Base-by-base conservation (phyloP, 345 rosid genomes). In the Eucalyptus lansdowneana region DNA sequence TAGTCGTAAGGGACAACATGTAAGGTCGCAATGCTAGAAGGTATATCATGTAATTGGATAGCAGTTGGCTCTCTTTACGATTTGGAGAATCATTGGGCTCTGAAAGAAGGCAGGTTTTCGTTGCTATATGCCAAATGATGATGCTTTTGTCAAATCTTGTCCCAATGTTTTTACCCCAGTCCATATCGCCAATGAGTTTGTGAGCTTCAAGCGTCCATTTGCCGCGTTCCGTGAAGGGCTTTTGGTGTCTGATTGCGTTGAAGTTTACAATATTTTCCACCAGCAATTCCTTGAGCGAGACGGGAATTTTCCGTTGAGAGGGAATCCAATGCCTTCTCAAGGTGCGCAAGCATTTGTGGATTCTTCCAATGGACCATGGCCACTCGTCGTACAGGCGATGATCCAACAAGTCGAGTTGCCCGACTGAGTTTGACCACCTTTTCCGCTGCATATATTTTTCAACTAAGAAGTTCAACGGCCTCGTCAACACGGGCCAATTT, bases 401-500 rank as follows among this genome's bases (percentile, higher is more conserved):
- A 19, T 50, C 22, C 25, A 56, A 56, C 62, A 56, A 56, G 27
- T 56, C 27, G 62, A 56, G 62, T 24, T 56, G 62, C 62, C 76
- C 50, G 60, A 87, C 10, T 11, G 87, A 54, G 22, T 24, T 29
- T 1, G 88, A 85, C 88, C 89, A 88, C 56, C 88, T 60, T 45
- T 50, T 22, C 51, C 44, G 21, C 65, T 67, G 51, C 25, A 40
- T 42, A 31, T 24, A 53, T 0, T 0, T 19, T 53, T 53, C 58
- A 53, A 0, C 58, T 53, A 19, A 53, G 58, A 53, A 53, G 24
- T 53, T 53, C 58, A 1, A 53, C 24, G 0, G 24, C 58, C 58
- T 19, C 0, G 58, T 53, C 58, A 53, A 19, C 58, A 8, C 0
- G 58, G 24, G 2, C 0, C 5, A 0, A 0, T 53, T 19, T 53